Evolutionary conservation across 768 basidiomycete species (phyloP), one percentile per base, ranked within the genome.

Genomic region (Solioccasus polychromus): DNA sequence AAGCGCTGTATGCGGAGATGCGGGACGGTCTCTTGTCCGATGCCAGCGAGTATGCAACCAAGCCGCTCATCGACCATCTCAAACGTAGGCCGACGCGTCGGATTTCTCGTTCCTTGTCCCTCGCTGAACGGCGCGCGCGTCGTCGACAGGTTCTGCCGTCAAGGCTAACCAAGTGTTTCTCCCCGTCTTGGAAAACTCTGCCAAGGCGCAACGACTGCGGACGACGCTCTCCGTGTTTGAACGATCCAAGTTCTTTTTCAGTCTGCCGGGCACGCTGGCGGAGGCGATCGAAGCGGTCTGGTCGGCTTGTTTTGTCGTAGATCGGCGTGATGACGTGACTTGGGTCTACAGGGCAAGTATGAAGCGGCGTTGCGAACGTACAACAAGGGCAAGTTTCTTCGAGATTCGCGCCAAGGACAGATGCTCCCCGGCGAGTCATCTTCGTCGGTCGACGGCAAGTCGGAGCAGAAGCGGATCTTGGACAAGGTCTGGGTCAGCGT

Each of bases 241-340:
- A 55, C 79, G 92, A 34, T 94, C 91, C 40, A 95, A 94, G 58
- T 99, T 97, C 76, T 91, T 98, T 67, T 98, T 98, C 77, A 97
- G 95, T 59, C 77, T 99, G n/a, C 95, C 96, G 0, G 85, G 87
- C 24, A 84, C 86, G 36, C 80, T 99, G 19, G 76, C 88, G 19
- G 95, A 94, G 61, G 85, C 79, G 15, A 87, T 98, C 42, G 88
- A 95, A 63, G 85, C 85, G 46, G 93, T 94, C 60, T 55, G 83
- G 69, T 5, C 30, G 30, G 15, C 11, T 9, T 12, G 30, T 4
- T 31, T 12, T 15, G n/a, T n/a, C n/a, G n/a, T 31, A 5, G 5
- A 31, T 9, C 30, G 14, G 26, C 11, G n/a, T 22, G 15, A 4
- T 5, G 46, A 26, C n/a, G n/a, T 49, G 42, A 40, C 44, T 9